Percentiles rank a stretch among this genome's conserved stretches.
Conservation (phyloP, 139 green algal species). For the Picocystis salinarum region DNA sequence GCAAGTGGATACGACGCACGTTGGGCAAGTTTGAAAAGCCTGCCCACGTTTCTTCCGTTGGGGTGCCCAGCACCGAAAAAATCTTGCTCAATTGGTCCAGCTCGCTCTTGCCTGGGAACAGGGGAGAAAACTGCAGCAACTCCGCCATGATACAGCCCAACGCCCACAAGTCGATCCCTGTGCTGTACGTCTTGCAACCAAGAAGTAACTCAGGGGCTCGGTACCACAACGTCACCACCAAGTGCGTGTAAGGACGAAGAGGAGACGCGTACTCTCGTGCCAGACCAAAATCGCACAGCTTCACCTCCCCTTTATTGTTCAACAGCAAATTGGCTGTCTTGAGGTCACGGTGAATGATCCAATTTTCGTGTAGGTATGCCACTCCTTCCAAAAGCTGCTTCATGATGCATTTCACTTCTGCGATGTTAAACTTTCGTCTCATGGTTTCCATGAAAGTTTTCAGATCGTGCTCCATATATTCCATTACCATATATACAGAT, state of each 20-base stretch:
- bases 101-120: slow-evolving; percentile 52
- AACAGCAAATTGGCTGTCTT: slow-evolving; percentile 97
- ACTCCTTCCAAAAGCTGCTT: slow-evolving; percentile 69
- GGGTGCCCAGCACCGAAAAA: slow-evolving; percentile 48
- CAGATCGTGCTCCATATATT: slow-evolving; percentile 94
- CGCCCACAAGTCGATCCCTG: slow-evolving; percentile 72
- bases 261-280: slow-evolving; percentile 53
- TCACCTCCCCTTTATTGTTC: slow-evolving; percentile 77
- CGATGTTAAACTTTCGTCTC: slow-evolving; percentile 33
- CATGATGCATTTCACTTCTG: slow-evolving; percentile 68
- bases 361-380: slow-evolving; percentile 55
- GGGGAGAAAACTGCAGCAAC: slow-evolving; percentile 37
- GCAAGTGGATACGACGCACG: too few relatives aligned
- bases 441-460: slow-evolving; percentile 51
- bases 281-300: slow-evolving; percentile 97
- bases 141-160: slow-evolving; percentile 84
- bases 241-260: slow-evolving; percentile 39
- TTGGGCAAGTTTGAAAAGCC: too few relatives aligned
- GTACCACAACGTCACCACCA: slow-evolving; percentile 75
- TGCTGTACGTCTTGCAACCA: slow-evolving; percentile 56
- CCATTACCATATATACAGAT: slow-evolving; percentile 92
- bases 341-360: slow-evolving; percentile 58
- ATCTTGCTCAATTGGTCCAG: slow-evolving; percentile 59
- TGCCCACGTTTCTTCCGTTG: slow-evolving; percentile 55
- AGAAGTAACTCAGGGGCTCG: slow-evolving; percentile 73